Percentiles rank a stretch among this genome's conserved stretches.
These are phyloP conservation scores for Capsaspora owczarzaki DNA, from an alignment of 78 protist genomes.

Conservation along the genomic window DNA sequence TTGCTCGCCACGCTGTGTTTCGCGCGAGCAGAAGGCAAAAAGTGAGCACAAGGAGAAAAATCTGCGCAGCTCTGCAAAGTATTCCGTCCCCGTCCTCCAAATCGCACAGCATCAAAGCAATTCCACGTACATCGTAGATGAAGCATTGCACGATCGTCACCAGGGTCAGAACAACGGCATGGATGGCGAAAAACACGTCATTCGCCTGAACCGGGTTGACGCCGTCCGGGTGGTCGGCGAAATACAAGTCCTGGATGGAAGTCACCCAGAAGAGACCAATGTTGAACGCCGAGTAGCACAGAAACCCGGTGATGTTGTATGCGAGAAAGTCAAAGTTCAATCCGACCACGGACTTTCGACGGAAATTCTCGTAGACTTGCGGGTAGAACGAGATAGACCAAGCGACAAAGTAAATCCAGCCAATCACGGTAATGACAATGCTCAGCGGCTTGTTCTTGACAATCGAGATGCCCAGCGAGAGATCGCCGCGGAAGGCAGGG, in stretches of 20 bases:
- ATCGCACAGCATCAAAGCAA: too few species aligned
- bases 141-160: constrained; percentile 58
- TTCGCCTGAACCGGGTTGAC: constrained; percentile 57
- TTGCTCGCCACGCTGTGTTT: constrained; percentile 37
- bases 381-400: constrained; percentile 84
- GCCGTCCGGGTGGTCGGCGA: not conserved
- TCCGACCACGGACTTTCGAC: constrained; percentile 32
- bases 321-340: constrained; percentile 52
- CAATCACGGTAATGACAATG: constrained; percentile 26
- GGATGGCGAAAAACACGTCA: constrained; percentile 79
- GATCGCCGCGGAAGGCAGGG: not conserved
- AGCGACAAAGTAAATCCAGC: constrained; percentile 73
- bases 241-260: constrained; percentile 34
- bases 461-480: not conserved
- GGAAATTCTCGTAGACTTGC: constrained; percentile 60
- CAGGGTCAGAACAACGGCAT: constrained; percentile 55
- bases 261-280: constrained; percentile 23
- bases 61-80: too few species aligned
- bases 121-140: constrained; percentile 38
- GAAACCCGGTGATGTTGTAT: constrained; percentile 69
- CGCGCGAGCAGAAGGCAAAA: not conserved
- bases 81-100: too few species aligned
- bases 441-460: not conserved
- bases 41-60: too few species aligned
- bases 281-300: constrained; percentile 64